Conservation (phyloP, 495 filamentous ascomycete genomes). For the Penicillium taxi region DNA sequence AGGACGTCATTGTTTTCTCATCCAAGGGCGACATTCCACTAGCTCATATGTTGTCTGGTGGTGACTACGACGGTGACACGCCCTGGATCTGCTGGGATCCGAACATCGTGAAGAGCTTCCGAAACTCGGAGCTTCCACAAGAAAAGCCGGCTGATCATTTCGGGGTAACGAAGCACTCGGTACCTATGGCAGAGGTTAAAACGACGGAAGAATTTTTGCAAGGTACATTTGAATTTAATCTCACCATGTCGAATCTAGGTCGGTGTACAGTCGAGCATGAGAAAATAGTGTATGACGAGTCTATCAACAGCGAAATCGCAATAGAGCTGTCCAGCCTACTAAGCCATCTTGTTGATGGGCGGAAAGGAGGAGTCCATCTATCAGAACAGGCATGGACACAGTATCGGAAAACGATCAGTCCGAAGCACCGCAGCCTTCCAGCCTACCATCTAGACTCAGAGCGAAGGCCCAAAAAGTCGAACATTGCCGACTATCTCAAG, state of each 20-base stretch:
- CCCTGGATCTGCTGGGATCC: conserved; percentile 90
- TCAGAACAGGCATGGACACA: conserved; percentile 46
- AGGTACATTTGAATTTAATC: conserved; percentile 56
- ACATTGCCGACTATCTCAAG: conserved; percentile 66
- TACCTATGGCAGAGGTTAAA: conserved; percentile 25
- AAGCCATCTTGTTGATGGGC: conserved; percentile 70
- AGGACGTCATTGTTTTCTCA: conserved; percentile 84
- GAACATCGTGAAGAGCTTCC: conserved; percentile 63
- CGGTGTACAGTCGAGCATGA: conserved; percentile 70
- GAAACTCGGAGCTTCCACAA: conserved; percentile 54
- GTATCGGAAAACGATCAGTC: conserved; percentile 38
- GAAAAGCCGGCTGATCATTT: conserved; percentile 43
- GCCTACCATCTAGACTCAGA: conserved; percentile 22
- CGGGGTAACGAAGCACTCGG: conserved; percentile 51
- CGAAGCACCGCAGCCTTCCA: conserved; percentile 21
- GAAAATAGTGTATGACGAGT: conserved; percentile 56
- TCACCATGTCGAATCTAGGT: conserved; percentile 60
- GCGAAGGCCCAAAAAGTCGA: conserved; percentile 30
- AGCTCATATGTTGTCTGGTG: conserved; percentile 77
- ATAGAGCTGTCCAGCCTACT: conserved; percentile 60
- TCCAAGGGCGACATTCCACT: conserved; percentile 59
- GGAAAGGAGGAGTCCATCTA: conserved; percentile 67
- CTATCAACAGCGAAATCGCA: conserved; percentile 46
- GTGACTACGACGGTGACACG: conserved; percentile 91
- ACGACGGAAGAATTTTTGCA: conserved; percentile 41